Evolutionary conservation across 2,329 filamentous ascomycete genomes (phyloP).

Genomic region (Colletotrichum plurivorum): DNA sequence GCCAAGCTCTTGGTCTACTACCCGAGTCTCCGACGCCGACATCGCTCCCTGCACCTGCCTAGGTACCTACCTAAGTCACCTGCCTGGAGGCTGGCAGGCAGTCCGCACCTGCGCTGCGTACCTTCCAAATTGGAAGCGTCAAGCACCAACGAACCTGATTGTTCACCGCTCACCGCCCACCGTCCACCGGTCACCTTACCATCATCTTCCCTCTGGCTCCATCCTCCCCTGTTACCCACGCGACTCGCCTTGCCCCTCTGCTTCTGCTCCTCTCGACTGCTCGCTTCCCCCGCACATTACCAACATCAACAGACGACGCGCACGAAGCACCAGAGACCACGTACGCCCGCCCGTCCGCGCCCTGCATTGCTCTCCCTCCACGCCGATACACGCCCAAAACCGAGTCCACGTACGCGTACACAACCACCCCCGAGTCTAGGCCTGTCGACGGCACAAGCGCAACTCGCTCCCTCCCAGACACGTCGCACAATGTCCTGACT

Average conservation of each 20-base stretch:
- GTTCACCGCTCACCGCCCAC: constrained; percentile 31
- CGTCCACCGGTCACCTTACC: constrained; percentile 16
- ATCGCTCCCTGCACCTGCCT: constrained; percentile 24
- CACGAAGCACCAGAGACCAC: constrained; percentile 2
- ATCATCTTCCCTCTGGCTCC: background rate
- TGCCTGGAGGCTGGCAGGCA: background rate
- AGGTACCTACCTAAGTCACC: background rate
- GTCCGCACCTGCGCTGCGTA: background rate
- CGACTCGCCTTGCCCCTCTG: constrained; percentile 9
- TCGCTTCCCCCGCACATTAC: background rate
- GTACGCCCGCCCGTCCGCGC: constrained; percentile 7
- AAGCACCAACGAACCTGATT: constrained; percentile 7
- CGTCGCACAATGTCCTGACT: constrained; percentile 39
- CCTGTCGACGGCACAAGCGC: constrained; percentile 16
- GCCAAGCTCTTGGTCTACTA: background rate
- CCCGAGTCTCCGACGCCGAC: constrained; percentile 37
- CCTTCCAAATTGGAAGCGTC: too few relatives aligned
- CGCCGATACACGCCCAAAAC: constrained; percentile 36
- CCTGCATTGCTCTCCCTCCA: constrained; percentile 10
- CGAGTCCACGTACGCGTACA: constrained; percentile 33
- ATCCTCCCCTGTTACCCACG: background rate
- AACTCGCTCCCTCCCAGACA: constrained; percentile 28
- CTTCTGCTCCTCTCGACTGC: too few relatives aligned
- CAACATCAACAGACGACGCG: constrained; percentile 8
- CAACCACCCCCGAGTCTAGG: constrained; percentile 28